These are phyloP conservation scores for Acanthamoeba culbertsoni DNA, from an alignment of 208 protist species.

Conservation along the genomic window DNA sequence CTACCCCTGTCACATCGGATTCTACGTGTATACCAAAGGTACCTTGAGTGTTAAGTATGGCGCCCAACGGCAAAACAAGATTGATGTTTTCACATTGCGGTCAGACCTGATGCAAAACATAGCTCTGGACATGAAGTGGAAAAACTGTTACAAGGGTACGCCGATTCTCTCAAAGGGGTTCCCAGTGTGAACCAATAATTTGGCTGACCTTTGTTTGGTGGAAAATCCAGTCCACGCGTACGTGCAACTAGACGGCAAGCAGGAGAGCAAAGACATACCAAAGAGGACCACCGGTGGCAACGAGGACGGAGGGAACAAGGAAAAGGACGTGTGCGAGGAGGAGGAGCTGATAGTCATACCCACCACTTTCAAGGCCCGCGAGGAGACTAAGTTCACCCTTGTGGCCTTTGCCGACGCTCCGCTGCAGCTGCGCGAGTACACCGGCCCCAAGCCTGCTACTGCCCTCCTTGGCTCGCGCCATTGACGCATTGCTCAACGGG, in stretches of 20 bases:
- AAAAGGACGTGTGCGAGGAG: background rate
- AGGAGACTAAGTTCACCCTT: conserved; percentile 36
- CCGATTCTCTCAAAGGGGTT: background rate
- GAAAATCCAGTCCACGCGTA: background rate
- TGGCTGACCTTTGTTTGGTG: too few relatives aligned
- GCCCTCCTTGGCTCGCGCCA: background rate
- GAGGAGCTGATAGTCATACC: conserved; percentile 24
- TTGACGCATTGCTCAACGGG: too few relatives aligned
- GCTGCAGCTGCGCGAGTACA: conserved; percentile 37
- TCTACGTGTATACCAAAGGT: conserved; percentile 50
- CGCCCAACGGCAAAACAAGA: background rate
- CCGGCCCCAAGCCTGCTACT: background rate
- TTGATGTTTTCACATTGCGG: background rate
- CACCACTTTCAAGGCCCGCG: conserved; percentile 14
- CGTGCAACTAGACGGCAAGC: background rate
- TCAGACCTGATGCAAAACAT: background rate
- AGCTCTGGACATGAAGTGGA: conserved; percentile 32
- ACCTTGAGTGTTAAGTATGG: too few relatives aligned
- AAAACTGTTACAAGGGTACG: conserved; percentile 41
- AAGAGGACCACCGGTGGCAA: background rate
- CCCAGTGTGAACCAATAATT: background rate
- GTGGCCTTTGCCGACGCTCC: background rate
- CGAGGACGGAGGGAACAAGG: background rate
- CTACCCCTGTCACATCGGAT: conserved; percentile 33
- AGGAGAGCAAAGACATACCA: background rate